Evolutionary conservation across 1,139 yeast species (phyloP).

Genomic region (Petasospora rhodanensis): DNA sequence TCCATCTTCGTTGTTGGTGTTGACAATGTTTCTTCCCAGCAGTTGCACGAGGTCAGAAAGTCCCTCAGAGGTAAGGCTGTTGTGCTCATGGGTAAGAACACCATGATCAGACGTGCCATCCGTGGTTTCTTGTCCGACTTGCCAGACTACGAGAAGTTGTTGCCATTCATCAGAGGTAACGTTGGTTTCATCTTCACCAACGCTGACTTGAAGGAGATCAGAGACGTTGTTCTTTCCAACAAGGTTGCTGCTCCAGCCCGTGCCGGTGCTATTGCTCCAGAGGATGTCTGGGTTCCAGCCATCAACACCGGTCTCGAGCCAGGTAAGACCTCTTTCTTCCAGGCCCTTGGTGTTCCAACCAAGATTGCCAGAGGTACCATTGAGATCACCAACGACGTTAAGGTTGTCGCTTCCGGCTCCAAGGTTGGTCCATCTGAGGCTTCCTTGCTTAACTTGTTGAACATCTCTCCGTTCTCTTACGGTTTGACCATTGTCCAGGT

Average conservation of each 20-base stretch:
- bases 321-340: constrained; percentile 99
- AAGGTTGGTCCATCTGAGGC: constrained; percentile 99
- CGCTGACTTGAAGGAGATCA: constrained; percentile 84
- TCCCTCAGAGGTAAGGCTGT: constrained; percentile 91
- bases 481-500: constrained; percentile 97
- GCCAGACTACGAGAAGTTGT: constrained; percentile 93
- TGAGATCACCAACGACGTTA: constrained; percentile 96
- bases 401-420: constrained; percentile 81
- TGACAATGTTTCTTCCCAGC: constrained; percentile 99
- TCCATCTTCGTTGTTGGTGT: constrained; percentile 98
- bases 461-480: constrained; percentile 99
- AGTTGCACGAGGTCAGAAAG: constrained; percentile 99
- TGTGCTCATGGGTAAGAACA: constrained; percentile 99
- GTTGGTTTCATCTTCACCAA: constrained; percentile 99
- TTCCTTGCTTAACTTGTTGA: constrained; percentile 96
- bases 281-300: constrained; percentile 95
- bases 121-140: constrained; percentile 91
- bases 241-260: constrained; percentile 99
- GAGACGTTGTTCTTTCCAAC: constrained; percentile 83
- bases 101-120: constrained; percentile 99
- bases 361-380: constrained; percentile 99
- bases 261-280: constrained; percentile 99
- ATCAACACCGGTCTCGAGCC: constrained; percentile 99
- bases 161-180: constrained; percentile 95
- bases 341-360: constrained; percentile 99